A percentile compares a stretch with the other conserved stretches of the same genome.
Evolutionary conservation across 164 flowering plant genomes (phyloP).

Genomic region (Chimonanthus praecox): DNA sequence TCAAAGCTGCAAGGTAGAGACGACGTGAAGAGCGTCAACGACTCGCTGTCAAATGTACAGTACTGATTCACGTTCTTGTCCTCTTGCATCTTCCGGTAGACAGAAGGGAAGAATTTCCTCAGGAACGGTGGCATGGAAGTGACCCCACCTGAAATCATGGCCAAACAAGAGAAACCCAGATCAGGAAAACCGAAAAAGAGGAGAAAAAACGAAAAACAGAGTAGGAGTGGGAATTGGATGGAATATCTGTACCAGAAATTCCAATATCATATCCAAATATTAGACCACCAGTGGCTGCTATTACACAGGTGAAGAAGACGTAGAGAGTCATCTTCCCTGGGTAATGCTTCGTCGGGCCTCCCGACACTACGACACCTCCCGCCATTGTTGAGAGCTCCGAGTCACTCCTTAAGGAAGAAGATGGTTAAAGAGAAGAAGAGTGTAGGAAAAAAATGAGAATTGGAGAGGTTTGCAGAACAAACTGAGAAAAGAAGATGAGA

Average conservation of each 20-base stretch:
- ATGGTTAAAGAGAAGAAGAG: no score
- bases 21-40: constrained; percentile 58
- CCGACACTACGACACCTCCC: constrained; percentile 31
- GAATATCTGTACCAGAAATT: constrained; percentile 1
- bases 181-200: not conserved
- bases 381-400: constrained; percentile 28
- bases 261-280: constrained; percentile 11
- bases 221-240: not conserved
- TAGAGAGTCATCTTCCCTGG: constrained; percentile 4
- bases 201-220: not conserved
- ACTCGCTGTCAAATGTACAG: constrained; percentile 54
- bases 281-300: constrained; percentile 10
- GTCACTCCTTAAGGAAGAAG: no score
- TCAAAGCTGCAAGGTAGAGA: constrained; percentile 64
- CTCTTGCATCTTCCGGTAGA: constrained; percentile 33
- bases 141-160: constrained; percentile 47
- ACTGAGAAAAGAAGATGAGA: no score
- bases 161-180: no score
- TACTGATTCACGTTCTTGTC: constrained; percentile 45
- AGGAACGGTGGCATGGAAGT: constrained; percentile 58
- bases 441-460: no score
- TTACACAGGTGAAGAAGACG: constrained; percentile 7
- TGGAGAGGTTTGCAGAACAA: no score
- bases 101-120: constrained; percentile 53
- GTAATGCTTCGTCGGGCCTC: constrained; percentile 17